These are phyloP conservation scores for Kazachstania sp. DNA, from an alignment of 1,139 yeast species.

Conservation along the genomic window DNA sequence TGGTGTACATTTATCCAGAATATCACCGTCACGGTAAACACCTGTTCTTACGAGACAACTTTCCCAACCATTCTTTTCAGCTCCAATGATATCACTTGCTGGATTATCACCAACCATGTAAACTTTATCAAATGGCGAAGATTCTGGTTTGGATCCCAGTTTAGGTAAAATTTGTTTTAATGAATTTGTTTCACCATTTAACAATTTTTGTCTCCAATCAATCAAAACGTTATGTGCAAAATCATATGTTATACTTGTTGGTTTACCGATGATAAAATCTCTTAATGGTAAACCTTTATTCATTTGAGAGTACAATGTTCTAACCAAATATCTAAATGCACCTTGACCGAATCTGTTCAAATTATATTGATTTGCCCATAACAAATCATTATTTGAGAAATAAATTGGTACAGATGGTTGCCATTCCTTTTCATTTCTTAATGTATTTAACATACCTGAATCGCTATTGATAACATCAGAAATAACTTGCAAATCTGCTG, in stretches of 20 bases:
- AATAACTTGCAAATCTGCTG: constrained; percentile 73
- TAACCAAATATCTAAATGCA: constrained; percentile 62
- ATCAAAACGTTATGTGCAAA: constrained; percentile 68
- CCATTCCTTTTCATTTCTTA: constrained; percentile 30
- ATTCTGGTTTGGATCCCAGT: constrained; percentile 18
- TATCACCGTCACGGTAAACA: constrained; percentile 66
- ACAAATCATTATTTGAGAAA: constrained; percentile 78
- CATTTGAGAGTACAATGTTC: constrained; percentile 51
- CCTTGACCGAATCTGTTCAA: constrained; percentile 91
- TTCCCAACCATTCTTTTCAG: constrained; percentile 80
- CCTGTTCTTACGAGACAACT: constrained; percentile 80
- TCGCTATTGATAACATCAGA: constrained; percentile 62
- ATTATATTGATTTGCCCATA: constrained; percentile 82
- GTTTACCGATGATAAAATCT: constrained; percentile 73
- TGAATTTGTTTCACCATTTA: constrained; percentile 16
- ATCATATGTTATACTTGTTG: constrained; percentile 70
- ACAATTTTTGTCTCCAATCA: constrained; percentile 44
- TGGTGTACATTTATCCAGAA: constrained; percentile 33
- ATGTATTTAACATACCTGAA: constrained; percentile 59
- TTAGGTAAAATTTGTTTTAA: constrained; percentile 17
- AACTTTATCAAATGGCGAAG: constrained; percentile 41
- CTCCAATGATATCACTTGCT: constrained; percentile 84
- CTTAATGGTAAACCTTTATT: constrained; percentile 46
- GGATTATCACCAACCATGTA: constrained; percentile 98
- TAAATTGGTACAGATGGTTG: constrained; percentile 69